These are phyloP conservation scores for Amyloporia xantha DNA, from an alignment of 768 basidiomycete species.

Conservation along the genomic window DNA sequence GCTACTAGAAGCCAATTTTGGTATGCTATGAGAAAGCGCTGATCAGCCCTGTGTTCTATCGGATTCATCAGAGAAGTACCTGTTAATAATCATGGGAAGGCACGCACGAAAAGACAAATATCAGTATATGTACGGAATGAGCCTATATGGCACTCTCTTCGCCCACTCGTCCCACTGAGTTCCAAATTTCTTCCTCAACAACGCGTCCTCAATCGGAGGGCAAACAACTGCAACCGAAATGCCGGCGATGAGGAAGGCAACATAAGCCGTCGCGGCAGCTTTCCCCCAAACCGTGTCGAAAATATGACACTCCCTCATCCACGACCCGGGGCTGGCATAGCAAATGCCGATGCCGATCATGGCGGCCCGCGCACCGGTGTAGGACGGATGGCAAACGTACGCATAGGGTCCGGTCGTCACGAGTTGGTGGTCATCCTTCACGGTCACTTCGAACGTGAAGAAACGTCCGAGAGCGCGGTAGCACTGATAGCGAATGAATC, in stretches of 20 bases:
- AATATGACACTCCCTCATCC: constrained; percentile 7
- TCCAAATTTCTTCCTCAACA: neutral
- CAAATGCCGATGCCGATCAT: constrained; percentile 1
- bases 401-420: constrained; percentile 24
- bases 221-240: constrained; percentile 3
- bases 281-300: constrained; percentile 6
- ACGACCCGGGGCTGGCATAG: constrained; percentile 1
- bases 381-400: constrained; percentile 25
- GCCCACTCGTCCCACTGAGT: too few species aligned
- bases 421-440: constrained; percentile 15
- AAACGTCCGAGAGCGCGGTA: constrained; percentile 10
- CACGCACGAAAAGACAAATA: too few species aligned
- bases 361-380: constrained; percentile 3
- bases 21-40: too few species aligned
- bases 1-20: too few species aligned
- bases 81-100: too few species aligned
- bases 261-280: constrained; percentile 4
- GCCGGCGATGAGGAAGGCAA: constrained; percentile 3
- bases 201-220: neutral
- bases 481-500: constrained; percentile 1
- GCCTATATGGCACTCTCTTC: too few species aligned
- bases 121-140: too few species aligned
- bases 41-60: too few species aligned
- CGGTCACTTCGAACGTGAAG: constrained; percentile 15
- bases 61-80: too few species aligned